These are phyloP conservation scores for Mycena haematopus DNA, from an alignment of 768 basidiomycete species.

Conservation along the genomic window DNA sequence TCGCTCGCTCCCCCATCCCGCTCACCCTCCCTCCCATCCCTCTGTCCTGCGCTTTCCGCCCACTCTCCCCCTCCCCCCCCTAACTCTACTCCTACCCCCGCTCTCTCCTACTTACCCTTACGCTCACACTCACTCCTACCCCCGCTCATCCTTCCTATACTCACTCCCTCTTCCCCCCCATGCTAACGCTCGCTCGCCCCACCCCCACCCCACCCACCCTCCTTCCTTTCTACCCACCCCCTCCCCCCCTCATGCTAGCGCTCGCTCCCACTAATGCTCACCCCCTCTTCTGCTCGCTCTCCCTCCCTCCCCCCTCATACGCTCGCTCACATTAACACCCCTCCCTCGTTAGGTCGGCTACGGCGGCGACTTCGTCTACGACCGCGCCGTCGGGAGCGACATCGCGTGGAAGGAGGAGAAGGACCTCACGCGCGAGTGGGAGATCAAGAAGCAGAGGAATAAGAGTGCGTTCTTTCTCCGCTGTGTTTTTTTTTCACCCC, in stretches of 20 bases:
- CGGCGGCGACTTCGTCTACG: constrained; percentile 95
- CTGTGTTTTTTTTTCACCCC: no score
- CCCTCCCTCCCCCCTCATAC: neutral
- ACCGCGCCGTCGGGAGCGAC: constrained; percentile 90
- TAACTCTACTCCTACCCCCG: no score
- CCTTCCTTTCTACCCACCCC: neutral
- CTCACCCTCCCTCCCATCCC: no score
- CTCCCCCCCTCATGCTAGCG: neutral
- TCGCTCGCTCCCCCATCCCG: no score
- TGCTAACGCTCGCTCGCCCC: neutral
- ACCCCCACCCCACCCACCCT: neutral
- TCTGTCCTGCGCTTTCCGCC: no score
- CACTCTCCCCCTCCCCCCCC: no score
- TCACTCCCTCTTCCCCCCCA: neutral
- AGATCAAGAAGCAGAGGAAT: constrained; percentile 99
- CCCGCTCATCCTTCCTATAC: neutral
- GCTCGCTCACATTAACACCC: neutral
- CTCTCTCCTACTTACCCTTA: no score
- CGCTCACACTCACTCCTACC: no score
- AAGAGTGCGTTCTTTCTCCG: constrained; percentile 70
- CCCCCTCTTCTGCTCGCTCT: neutral
- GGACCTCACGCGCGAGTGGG: constrained; percentile 95
- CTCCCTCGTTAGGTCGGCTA: constrained; percentile 66
- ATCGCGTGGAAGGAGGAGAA: constrained; percentile 99
- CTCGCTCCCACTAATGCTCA: neutral